phyloP scores from a whole-genome alignment of 1,139 yeast species.

The Yamadazyma dushanensis region DNA sequence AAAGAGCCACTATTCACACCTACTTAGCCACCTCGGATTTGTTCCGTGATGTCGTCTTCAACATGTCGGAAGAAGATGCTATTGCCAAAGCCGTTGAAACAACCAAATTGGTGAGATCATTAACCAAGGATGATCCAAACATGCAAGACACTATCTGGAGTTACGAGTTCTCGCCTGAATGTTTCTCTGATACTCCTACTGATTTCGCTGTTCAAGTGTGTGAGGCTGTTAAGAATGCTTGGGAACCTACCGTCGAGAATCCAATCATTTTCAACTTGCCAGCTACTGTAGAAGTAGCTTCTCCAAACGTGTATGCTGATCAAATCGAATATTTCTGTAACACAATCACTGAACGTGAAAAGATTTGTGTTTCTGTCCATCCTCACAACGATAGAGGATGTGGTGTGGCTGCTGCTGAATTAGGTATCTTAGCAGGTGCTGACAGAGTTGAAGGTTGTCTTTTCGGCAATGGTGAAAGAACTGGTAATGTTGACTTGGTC shows the following conservation, averaged over 20 bases:
- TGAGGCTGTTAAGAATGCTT: conserved; percentile 92
- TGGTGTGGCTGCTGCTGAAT: conserved; percentile 96
- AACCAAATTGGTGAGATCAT: conserved; percentile 71
- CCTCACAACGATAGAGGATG: conserved; percentile 98
- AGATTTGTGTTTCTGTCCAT: conserved; percentile 85
- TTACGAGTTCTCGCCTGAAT: conserved; percentile 93
- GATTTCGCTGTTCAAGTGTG: conserved; percentile 84
- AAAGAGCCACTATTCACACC: conserved; percentile 84
- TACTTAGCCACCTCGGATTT: conserved; percentile 91
- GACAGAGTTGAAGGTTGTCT: conserved; percentile 97
- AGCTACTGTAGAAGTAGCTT: conserved; percentile 95
- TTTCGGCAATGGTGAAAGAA: conserved; percentile 97
- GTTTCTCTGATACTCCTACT: conserved; percentile 85
- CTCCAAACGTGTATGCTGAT: conserved; percentile 95
- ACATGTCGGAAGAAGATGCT: conserved; percentile 79
- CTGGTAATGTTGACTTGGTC: conserved; percentile 95
- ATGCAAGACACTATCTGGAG: conserved; percentile 78
- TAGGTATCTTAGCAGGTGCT: conserved; percentile 93
- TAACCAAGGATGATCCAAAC: conserved; percentile 86
- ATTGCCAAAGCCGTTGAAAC: conserved; percentile 79
- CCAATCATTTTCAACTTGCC: conserved; percentile 96
- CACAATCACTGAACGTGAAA: conserved; percentile 78
- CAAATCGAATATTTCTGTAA: conserved; percentile 89
- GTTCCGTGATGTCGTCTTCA: conserved; percentile 89
- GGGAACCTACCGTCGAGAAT: conserved; percentile 81